These are phyloP conservation scores for Aphanomyces invadans DNA, from an alignment of 352 stramenopile species.

Conservation along the genomic window DNA sequence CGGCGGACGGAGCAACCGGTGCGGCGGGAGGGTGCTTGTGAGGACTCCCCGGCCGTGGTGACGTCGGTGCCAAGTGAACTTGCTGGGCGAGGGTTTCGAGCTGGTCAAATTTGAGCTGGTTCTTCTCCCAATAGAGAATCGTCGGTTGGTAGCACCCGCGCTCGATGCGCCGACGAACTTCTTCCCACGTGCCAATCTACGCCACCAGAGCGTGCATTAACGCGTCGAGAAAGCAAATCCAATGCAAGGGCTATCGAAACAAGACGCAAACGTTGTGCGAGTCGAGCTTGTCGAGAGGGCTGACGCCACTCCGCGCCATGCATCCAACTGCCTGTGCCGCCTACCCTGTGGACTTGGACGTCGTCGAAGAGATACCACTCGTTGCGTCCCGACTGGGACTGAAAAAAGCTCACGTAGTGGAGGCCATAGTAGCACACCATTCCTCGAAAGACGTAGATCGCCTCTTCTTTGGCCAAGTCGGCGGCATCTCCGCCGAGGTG, in stretches of 20 bases:
- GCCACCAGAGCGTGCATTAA: too few relatives aligned
- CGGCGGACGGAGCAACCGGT: not conserved
- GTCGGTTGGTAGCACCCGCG: conserved; percentile 75
- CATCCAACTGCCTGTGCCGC: not conserved
- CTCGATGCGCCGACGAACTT: conserved; percentile 64
- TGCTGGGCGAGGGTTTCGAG: conserved; percentile 54
- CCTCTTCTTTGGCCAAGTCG: conserved; percentile 27
- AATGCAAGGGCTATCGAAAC: too few relatives aligned
- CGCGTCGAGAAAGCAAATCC: too few relatives aligned
- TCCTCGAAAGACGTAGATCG: conserved; percentile 58
- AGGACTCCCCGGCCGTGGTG: conserved; percentile 26
- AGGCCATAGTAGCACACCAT: conserved; percentile 82
- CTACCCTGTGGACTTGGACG: conserved; percentile 48
- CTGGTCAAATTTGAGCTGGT: conserved; percentile 47
- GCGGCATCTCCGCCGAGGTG: conserved; percentile 37
- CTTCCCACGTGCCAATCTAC: conserved; percentile 58
- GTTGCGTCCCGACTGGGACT: conserved; percentile 51
- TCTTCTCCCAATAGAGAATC: conserved; percentile 75
- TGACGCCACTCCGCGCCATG: too few relatives aligned
- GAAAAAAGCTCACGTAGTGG: conserved; percentile 82
- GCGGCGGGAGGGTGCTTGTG: not conserved
- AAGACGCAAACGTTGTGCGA: too few relatives aligned
- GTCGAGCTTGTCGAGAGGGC: too few relatives aligned
- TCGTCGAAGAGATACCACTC: conserved; percentile 83
- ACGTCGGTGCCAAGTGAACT: conserved; percentile 57